Conservation (phyloP, 495 filamentous ascomycete species). For the Penicillium manginii region DNA sequence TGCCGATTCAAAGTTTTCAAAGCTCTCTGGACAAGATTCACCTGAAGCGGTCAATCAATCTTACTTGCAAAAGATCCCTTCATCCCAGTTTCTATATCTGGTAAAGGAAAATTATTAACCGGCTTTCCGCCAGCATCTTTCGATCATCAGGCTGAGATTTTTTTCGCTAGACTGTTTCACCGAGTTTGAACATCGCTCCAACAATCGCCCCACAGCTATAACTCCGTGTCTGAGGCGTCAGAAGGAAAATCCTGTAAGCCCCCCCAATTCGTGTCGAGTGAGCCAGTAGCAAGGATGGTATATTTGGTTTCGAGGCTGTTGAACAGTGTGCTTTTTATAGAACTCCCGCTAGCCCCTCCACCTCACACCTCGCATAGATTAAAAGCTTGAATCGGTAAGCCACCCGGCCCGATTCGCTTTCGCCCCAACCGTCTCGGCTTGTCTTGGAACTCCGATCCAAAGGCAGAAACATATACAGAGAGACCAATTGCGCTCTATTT, state of each 20-base stretch:
- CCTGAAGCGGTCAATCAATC: neutral
- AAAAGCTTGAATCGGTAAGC: slow-evolving; percentile 5
- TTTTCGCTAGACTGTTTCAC: neutral
- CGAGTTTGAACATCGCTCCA: slow-evolving; percentile 1
- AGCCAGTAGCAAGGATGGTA: neutral
- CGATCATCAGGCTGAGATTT: neutral
- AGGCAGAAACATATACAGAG: neutral
- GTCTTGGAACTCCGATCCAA: neutral
- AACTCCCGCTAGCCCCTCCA: neutral
- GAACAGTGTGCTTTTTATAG: neutral
- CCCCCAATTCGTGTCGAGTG: neutral
- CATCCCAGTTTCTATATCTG: neutral
- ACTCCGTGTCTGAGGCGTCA: slow-evolving; percentile 2
- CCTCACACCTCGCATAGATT: neutral
- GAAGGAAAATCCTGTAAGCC: neutral
- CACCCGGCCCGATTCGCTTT: neutral
- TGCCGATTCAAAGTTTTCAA: neutral
- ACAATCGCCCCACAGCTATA: neutral
- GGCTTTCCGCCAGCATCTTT: too few relatives aligned
- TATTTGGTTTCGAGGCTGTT: neutral
- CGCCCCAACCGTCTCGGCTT: neutral
- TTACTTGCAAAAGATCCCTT: neutral
- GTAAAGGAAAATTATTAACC: too few relatives aligned
- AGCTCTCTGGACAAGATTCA: neutral
- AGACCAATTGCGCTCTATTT: too few relatives aligned